These are phyloP conservation scores for Chrysanthemum seticuspe DNA, from an alignment of 129 eudicot species.

Conservation along the genomic window DNA sequence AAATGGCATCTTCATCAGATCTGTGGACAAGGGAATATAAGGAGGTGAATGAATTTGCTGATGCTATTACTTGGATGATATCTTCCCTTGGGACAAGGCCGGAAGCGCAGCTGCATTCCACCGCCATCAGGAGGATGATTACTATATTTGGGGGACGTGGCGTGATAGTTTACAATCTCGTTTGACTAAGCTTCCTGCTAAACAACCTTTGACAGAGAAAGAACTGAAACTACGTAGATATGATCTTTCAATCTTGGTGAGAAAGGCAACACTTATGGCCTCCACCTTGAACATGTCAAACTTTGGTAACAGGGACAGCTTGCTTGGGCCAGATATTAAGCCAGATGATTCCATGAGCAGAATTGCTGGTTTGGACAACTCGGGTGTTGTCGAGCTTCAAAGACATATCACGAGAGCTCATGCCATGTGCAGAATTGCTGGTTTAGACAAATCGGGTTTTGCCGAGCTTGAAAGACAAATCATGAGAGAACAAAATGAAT, in stretches of 20 bases:
- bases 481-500: conserved; percentile 28
- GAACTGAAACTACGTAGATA: conserved; percentile 31
- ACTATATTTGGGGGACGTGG: conserved; percentile 75
- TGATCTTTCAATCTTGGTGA: conserved; percentile 67
- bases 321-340: conserved; percentile 92
- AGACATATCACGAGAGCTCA: conserved; percentile 78
- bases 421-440: too few species aligned
- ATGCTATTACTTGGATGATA: conserved; percentile 64
- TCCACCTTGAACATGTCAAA: conserved; percentile 90
- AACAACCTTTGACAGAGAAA: conserved; percentile 41
- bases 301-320: conserved; percentile 90
- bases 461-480: too few species aligned
- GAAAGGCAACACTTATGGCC: conserved; percentile 89
- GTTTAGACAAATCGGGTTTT: too few species aligned
- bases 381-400: conserved; percentile 85
- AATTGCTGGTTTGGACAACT: conserved; percentile 66
- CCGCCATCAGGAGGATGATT: conserved; percentile 74
- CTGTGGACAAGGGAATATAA: conserved; percentile 73
- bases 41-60: conserved; percentile 72
- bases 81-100: conserved; percentile 67
- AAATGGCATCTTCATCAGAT: conserved; percentile 70
- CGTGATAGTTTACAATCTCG: conserved; percentile 70
- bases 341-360: conserved; percentile 92
- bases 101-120: conserved; percentile 75
- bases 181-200: conserved; percentile 72